Evolutionary conservation across 805 yeast species (phyloP).

Genomic region (Wickerhamiella musiphila): DNA sequence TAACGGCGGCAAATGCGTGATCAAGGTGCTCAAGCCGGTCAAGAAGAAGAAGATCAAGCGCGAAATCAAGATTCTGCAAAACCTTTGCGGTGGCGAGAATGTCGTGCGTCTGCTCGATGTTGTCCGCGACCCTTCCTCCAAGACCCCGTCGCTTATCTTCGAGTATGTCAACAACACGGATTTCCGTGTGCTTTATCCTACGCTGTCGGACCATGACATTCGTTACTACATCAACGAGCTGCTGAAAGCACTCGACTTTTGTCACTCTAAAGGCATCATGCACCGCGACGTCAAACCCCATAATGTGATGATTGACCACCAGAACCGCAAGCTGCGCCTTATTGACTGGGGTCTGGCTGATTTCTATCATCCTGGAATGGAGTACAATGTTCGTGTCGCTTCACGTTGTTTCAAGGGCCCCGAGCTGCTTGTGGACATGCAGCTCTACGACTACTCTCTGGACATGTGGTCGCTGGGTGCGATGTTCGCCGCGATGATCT

Average conservation of each 20-base stretch:
- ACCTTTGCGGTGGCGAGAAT: constrained; percentile 70
- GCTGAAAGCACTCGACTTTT: constrained; percentile 66
- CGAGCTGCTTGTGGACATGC: constrained; percentile 65
- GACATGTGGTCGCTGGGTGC: constrained; percentile 90
- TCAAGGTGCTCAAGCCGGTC: constrained; percentile 85
- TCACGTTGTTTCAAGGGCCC: constrained; percentile 88
- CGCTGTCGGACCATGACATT: constrained; percentile 56
- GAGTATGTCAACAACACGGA: constrained; percentile 75
- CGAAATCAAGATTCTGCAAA: constrained; percentile 74
- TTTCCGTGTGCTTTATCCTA: constrained; percentile 72
- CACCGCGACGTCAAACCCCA: constrained; percentile 92
- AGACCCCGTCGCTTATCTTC: constrained; percentile 77
- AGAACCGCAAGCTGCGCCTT: constrained; percentile 38
- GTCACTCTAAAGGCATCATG: constrained; percentile 89
- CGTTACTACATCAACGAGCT: constrained; percentile 71
- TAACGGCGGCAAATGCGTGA: constrained; percentile 51
- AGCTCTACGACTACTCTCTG: constrained; percentile 72
- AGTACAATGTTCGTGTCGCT: constrained; percentile 83
- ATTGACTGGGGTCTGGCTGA: constrained; percentile 96
- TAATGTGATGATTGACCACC: constrained; percentile 82
- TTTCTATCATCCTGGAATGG: constrained; percentile 77
- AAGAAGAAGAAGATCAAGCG: constrained; percentile 83
- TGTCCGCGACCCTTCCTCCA: constrained; percentile 61
- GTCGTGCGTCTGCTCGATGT: constrained; percentile 60
- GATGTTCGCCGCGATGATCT: constrained; percentile 75